These are phyloP conservation scores for Boletus tylopilopsis DNA, from an alignment of 768 basidiomycete species.

Conservation along the genomic window DNA sequence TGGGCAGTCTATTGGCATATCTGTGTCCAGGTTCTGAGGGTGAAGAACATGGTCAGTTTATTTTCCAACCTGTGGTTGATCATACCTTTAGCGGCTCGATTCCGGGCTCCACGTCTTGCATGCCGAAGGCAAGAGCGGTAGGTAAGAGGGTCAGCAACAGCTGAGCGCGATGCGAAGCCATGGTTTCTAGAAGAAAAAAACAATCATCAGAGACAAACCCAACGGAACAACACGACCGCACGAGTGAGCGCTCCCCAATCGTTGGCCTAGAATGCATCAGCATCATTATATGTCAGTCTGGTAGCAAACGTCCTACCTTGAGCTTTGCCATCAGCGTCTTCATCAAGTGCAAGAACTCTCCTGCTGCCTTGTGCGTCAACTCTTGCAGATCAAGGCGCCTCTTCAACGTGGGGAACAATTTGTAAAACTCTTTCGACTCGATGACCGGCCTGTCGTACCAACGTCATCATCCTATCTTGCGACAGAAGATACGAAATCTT, in stretches of 20 bases:
- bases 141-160: slow-evolving; percentile 39
- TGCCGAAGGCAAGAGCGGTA: slow-evolving; percentile 46
- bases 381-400: slow-evolving; percentile 44
- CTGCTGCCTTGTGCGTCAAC: slow-evolving; percentile 46
- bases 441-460: slow-evolving; percentile 44
- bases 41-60: no score
- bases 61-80: not conserved
- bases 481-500: not conserved
- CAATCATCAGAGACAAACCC: not conserved
- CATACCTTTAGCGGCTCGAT: slow-evolving; percentile 48
- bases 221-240: slow-evolving; percentile 24
- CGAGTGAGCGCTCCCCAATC: slow-evolving; percentile 63
- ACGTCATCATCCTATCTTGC: not conserved
- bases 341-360: slow-evolving; percentile 51
- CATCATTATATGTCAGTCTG: not conserved
- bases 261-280: slow-evolving; percentile 40
- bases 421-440: slow-evolving; percentile 56
- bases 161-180: slow-evolving; percentile 44
- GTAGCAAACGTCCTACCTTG: slow-evolving; percentile 37
- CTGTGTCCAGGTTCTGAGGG: slow-evolving; percentile 52
- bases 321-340: slow-evolving; percentile 66
- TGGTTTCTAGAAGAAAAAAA: slow-evolving; percentile 38
- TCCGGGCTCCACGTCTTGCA: slow-evolving; percentile 43
- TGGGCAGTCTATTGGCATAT: slow-evolving; percentile 33
- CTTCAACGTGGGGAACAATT: slow-evolving; percentile 45